Evolutionary conservation across 768 basidiomycete species (phyloP), one percentile per base, ranked within the genome.

Genomic region (Leccinum broughii): DNA sequence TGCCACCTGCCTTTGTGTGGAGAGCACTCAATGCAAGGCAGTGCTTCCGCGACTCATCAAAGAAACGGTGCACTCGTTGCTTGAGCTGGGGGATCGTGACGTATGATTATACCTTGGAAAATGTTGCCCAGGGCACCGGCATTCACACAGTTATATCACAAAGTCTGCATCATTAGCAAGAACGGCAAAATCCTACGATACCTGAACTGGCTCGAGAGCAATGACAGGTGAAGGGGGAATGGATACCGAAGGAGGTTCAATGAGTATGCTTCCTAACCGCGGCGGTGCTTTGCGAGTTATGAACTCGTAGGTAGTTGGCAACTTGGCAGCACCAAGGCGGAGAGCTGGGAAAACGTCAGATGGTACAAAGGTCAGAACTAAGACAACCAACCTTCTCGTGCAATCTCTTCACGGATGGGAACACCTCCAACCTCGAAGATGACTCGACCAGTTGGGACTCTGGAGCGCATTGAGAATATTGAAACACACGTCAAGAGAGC

Each of bases 381-480:
- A 39, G 51, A 58, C 34, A n/a, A 17, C 50, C 32, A 41, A 95
- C 95, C 92, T 70, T 98, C 93, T 69, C 91, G 84, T 17, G 96
- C 96, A 56, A 97, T 81, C 72, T 97, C 95, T 68, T 94, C 92
- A 61, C 94, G 89, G 57, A 99, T 87, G 6, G 90, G 91, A 2
- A 81, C 80, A 1, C 96, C 95, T 1, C 94, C 95, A 67, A 98
- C 89, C 73, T 98, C 96, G 62, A 98, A 92, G 24, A 99, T 84
- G 14, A 98, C 94, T 30, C 93, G 87, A 1, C 95, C 95, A 7
- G 84, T 88, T 6, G 91, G 87, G 0, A 94, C 93, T 51, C 95
- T 95, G 63, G 22, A 51, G 17, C 7, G 58, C 22, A 56, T 59
- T 56, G n/a, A 62, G 54, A 32, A 3, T 13, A 20, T 26, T 28